Evolutionary conservation across 176 grass and related monocot genomes (phyloP), one percentile per base, ranked within the genome.

Genomic region (Poa annua): DNA sequence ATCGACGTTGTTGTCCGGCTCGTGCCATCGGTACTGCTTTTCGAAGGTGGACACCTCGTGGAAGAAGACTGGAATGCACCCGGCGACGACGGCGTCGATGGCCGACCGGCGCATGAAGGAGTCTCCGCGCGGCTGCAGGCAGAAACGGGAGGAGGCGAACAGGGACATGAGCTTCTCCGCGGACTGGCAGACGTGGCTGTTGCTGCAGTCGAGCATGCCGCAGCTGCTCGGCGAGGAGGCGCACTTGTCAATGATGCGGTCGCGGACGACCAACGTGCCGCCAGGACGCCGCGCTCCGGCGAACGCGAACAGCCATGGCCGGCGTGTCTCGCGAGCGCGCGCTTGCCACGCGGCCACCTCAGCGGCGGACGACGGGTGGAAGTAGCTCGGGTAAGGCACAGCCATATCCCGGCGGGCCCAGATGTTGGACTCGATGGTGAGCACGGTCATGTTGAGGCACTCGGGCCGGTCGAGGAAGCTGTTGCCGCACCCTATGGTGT

Each of bases 21-120:
- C 81, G 76, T 95, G 90, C 93, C 93, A 92, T 0, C 35, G 48
- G 65, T 95, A 95, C 55, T 92, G 90, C 74, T 66, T 54, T 16
- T 45, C 39, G 79, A 92, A 86, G 0, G 85, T 82, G 19, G 88
- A 88, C 0, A 17, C 66, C 7, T 72, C 64, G 70, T 92, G 80
- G 81, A 92, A 95, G 88, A 95, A 95, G 17, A 95, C 88, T 0
- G 88, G 90, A 74, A 95, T 77, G 71, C 90, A 95, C 1, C 90
- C 85, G 0, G 90, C 88, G 33, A 92, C 54, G 71, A 92, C 71
- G 32, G 79, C 13, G 54, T 95, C 93, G 20, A 95, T 78, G 74
- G 82, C 77, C 1, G 90, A 92, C 4, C 90, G 71, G 17, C 93
- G 83, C 71, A 85, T 92, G 76, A 81, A 88, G 3, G 93, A 92